Base-by-base conservation (phyloP, 345 rosid species). In the Gossypium mustelinum region DNA sequence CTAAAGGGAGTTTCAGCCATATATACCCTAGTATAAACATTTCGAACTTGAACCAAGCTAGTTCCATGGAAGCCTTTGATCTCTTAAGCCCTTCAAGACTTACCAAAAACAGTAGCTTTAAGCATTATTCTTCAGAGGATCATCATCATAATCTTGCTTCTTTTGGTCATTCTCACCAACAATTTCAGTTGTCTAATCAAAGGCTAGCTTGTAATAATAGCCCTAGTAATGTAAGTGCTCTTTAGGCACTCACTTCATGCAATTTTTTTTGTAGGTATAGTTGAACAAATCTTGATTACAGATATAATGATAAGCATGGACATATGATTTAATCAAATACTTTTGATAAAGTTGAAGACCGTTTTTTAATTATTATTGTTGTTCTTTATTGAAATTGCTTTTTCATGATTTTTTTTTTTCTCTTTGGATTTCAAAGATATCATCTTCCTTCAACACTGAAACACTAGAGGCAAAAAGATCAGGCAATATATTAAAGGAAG, bases 11-110 rank as follows among this genome's bases (percentile, higher is more conserved):
- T 68, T 88, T 87, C 70, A 93, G 91, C 81, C 93, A 89, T 79
- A 89, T 93, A 76, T 84, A 89, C 70, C 98, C 97, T 2, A 93
- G 89, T 20, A 82, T 88, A 18, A 85, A 93, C 75, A 86, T 93
- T 44, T 88, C 98, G 0, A 88, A 75, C 80, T 76, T 87, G 80
- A 83, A 22, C 47, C 86, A 84, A 11, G 51, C 75, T 7, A 12
- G 83, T 7, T 18, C 79, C 9, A 27, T 84, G 85, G 87, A 85
- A 29, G 87, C 84, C 27, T 84, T 88, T 59, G 91, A 91, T 88
- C 85, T 84, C 74, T 62, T 86, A 41, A 75, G 77, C 10, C 79
- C 83, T n/a, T 77, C 84, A 60, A 87, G 89, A 85, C 81, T 85
- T 66, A 73, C 77, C 34, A 85, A 84, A 58, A 76, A 85, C 7